Conservation (phyloP, 2,329 filamentous ascomycete genomes). For the Trichophyton verrucosum region DNA sequence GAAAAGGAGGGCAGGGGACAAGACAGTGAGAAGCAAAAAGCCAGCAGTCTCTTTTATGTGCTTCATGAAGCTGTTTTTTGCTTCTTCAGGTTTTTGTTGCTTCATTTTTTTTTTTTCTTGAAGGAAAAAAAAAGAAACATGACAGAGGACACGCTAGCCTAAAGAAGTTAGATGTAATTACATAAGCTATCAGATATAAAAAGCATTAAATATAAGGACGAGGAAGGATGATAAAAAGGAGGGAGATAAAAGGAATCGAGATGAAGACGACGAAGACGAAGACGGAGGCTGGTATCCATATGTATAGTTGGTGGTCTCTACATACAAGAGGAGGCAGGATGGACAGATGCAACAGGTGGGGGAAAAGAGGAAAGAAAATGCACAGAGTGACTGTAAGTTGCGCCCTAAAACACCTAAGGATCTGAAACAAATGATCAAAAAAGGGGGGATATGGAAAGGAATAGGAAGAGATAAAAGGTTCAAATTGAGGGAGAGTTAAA, state of each 20-base stretch:
- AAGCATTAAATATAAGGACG: not conserved
- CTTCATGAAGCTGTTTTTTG: not conserved
- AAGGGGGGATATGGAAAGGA: not conserved
- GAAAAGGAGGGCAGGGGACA: not conserved
- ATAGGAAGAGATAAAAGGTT: not conserved
- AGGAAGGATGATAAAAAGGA: no score
- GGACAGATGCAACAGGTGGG: not conserved
- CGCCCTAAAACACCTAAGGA: slow-evolving; percentile 4
- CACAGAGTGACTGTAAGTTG: not conserved
- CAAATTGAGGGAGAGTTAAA: not conserved
- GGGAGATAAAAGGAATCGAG: not conserved
- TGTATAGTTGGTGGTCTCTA: not conserved
- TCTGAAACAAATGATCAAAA: not conserved
- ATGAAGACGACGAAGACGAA: not conserved
- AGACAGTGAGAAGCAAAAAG: not conserved
- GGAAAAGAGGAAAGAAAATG: not conserved
- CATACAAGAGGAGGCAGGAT: not conserved
- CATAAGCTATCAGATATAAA: not conserved
- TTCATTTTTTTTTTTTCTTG: not conserved
- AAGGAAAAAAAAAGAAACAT: slow-evolving; percentile 1
- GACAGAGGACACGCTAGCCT: not conserved
- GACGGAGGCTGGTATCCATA: not conserved
- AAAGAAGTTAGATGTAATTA: not conserved
- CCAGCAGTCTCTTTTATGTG: not conserved
- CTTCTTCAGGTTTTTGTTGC: not conserved